phyloP scores from a whole-genome alignment of 805 yeast species.

The Yarrowia phangngaensis region DNA sequence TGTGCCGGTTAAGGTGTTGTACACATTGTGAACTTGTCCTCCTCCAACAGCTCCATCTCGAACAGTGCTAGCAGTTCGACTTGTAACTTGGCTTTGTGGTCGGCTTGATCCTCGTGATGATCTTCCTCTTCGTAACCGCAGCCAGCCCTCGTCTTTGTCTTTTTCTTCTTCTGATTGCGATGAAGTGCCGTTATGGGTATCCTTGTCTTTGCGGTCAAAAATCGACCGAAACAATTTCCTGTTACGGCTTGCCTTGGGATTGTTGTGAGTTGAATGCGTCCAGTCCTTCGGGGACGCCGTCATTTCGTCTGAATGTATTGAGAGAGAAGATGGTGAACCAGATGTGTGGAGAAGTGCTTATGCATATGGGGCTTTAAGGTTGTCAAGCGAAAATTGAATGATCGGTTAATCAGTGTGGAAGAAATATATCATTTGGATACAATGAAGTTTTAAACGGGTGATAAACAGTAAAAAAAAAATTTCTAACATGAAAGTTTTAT shows the following conservation, averaged over 20 bases:
- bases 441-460: no score
- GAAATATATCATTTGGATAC: no score
- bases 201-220: conserved; percentile 18
- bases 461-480: no score
- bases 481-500: no score
- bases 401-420: no score
- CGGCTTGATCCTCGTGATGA: neutral
- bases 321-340: neutral
- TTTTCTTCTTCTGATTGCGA: conserved; percentile 7
- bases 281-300: conserved; percentile 11
- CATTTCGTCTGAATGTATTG: no score
- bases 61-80: neutral
- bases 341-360: conserved; percentile 18
- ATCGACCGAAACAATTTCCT: conserved; percentile 20
- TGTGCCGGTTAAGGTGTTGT: neutral
- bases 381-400: no score
- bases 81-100: neutral
- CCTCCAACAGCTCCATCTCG: neutral
- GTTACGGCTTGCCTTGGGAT: conserved; percentile 19
- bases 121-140: neutral
- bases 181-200: conserved; percentile 3
- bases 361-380: no score
- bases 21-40: neutral
- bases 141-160: conserved; percentile 9
- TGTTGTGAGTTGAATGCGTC: conserved; percentile 13